Conservation (phyloP, 2,329 filamentous ascomycete genomes). For the Amauroascus niger region DNA sequence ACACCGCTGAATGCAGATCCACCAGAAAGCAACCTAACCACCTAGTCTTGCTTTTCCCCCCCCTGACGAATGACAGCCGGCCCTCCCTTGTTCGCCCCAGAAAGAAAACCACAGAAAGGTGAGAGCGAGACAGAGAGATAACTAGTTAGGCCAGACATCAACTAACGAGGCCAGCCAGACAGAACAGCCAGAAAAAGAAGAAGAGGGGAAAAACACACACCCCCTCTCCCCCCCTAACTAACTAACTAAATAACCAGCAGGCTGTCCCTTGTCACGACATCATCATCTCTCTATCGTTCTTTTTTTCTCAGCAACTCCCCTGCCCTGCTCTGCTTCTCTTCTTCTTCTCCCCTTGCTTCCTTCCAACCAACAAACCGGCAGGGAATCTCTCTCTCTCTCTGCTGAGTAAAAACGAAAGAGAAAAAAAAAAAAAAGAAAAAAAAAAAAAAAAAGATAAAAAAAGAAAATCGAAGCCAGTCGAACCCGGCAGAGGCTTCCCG, state of each 20-base stretch:
- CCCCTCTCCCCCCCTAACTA: background rate
- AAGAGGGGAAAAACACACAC: background rate
- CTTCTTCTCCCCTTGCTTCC: background rate
- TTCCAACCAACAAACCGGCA: too few relatives aligned
- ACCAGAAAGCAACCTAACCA: background rate
- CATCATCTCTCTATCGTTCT: background rate
- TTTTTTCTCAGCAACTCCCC: background rate
- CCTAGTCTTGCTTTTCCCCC: too few relatives aligned
- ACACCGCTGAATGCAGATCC: slow-evolving; percentile 3
- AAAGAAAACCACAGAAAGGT: too few relatives aligned
- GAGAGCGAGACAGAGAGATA: too few relatives aligned
- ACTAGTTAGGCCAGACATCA: too few relatives aligned
- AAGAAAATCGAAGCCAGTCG: background rate
- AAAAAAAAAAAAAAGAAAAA: too few relatives aligned
- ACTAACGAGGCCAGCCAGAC: too few relatives aligned
- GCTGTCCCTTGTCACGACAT: background rate
- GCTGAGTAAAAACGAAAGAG: too few relatives aligned
- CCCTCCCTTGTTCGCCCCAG: background rate
- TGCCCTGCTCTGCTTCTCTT: background rate
- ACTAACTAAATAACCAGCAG: too few relatives aligned
- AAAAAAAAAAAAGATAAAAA: too few relatives aligned
- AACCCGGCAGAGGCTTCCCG: background rate
- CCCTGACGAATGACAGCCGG: too few relatives aligned
- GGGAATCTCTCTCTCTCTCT: background rate
- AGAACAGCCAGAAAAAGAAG: too few relatives aligned